phyloP scores from a whole-genome alignment of 1,284 basidiomycete species.

The Prillingera fragicola region DNA sequence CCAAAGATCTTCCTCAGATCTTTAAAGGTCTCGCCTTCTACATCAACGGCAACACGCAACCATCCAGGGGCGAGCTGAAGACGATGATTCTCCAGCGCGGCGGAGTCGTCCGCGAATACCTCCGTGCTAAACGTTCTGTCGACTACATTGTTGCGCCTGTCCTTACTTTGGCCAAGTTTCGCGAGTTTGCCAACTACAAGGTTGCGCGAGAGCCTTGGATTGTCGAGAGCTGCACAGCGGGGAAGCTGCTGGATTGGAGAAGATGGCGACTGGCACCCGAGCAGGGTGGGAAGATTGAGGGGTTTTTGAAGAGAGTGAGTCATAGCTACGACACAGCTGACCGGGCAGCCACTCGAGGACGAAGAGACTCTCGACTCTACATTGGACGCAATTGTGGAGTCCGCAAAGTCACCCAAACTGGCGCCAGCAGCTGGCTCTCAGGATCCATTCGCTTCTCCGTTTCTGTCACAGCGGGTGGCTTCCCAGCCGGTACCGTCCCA shows the following conservation, averaged over 20 bases:
- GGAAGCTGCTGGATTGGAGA: conserved; percentile 53
- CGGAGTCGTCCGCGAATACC: conserved; percentile 65
- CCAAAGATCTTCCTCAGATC: conserved; percentile 51
- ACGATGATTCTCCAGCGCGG: conserved; percentile 76
- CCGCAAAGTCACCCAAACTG: no score
- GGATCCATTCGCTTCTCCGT: no score
- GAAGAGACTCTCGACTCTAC: no score
- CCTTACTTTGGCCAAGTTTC: conserved; percentile 80
- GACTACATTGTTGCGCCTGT: conserved; percentile 76
- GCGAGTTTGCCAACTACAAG: conserved; percentile 82
- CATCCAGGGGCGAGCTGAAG: conserved; percentile 78
- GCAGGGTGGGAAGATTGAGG: conserved; percentile 21
- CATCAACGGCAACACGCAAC: conserved; percentile 86
- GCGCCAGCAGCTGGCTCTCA: no score
- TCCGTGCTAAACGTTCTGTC: conserved; percentile 36
- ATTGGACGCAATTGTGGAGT: no score
- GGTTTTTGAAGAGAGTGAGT: conserved; percentile 29
- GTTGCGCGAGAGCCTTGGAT: conserved; percentile 85
- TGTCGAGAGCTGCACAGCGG: conserved; percentile 63
- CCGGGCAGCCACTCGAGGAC: no score
- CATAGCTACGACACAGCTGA: no score
- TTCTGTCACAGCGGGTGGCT: no score
- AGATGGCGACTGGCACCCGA: conserved; percentile 31
- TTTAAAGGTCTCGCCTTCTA: conserved; percentile 72
- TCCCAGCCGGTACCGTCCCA: no score